Evolutionary conservation across 2,329 filamentous ascomycete species (phyloP).

Genomic region (Ascochyta fabae): DNA sequence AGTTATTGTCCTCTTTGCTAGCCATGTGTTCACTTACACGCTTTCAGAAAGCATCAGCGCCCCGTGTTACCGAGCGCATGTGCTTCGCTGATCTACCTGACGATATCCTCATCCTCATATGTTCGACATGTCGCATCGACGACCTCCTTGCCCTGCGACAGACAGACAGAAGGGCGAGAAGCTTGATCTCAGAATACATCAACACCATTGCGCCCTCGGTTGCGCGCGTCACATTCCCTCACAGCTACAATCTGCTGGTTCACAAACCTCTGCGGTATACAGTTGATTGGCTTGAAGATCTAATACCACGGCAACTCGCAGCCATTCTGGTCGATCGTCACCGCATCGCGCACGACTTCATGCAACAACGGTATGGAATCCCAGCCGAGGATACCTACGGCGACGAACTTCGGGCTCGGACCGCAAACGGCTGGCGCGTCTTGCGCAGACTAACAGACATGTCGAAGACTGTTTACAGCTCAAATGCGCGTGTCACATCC

Average conservation of each 20-base stretch:
- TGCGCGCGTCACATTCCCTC: conserved; percentile 37
- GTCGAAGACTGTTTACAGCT: conserved; percentile 27
- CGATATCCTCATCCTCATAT: conserved; percentile 41
- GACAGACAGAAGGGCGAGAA: conserved; percentile 26
- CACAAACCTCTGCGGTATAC: conserved; percentile 12
- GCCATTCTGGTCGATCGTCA: conserved; percentile 40
- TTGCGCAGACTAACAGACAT: conserved; percentile 34
- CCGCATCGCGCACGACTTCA: conserved; percentile 28
- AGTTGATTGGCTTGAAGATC: conserved; percentile 32
- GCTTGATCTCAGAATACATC: conserved; percentile 35
- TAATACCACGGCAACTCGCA: conserved; percentile 40
- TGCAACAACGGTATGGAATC: conserved; percentile 32
- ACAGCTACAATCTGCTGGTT: conserved; percentile 23
- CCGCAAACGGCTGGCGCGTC: conserved; percentile 40
- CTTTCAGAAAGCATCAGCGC: neutral
- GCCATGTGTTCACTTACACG: conserved; percentile 10
- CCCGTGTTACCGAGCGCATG: neutral
- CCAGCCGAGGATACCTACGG: conserved; percentile 40
- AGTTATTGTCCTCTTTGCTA: neutral
- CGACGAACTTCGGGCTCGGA: conserved; percentile 33
- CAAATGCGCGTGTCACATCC: conserved; percentile 5
- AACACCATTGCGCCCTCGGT: conserved; percentile 36
- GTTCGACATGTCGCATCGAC: conserved; percentile 37
- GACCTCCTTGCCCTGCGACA: conserved; percentile 33
- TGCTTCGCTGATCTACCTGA: conserved; percentile 33